Evolutionary conservation across 106 monocot species (phyloP), one percentile per base, ranked within the genome.

Genomic region (Triglochin maritima): DNA sequence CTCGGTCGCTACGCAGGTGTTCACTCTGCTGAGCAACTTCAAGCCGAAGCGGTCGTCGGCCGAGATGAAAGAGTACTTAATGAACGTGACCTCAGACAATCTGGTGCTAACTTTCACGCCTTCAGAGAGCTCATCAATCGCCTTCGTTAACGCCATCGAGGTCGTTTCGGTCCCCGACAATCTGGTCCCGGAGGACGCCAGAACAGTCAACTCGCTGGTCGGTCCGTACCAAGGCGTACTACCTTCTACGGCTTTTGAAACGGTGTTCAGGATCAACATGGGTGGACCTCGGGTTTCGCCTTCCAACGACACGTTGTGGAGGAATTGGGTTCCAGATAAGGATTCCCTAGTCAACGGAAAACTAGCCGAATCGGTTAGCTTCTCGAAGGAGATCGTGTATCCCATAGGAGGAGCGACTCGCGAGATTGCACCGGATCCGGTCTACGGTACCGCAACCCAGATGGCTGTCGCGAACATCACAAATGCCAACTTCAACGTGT

Each of bases 101-200:
- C n/a, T n/a, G n/a, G n/a, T n/a, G n/a, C n/a, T n/a, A n/a, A 44
- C 12, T 3, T 48, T 72, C 63, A 10, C n/a, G 43, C 2, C 63
- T 29, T 61, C 61, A 1, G 42, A 44, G 44, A 43, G 43, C 45
- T 14, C 62, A 4, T 53, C 60, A 3, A n/a, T n/a, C n/a, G 72
- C 63, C 17, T 72, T 72, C 45, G 50, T 72, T 16, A 72, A 54
- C 52, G 72, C 63, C 14, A 54, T 72, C 43, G 72, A 72, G 63
- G 53, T 72, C 44, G n/a, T 72, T 47, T 63, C 72, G 5, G 72
- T 43, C 53, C 62, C 72, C 2, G 11, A 17, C 5, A 14, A 29
- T 5, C 49, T 72, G 44, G 14, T 60, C 4, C 49, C 47, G 11
- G 17, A 17, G 9, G 17, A 2, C 3, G 3, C 60, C 3, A 5